These are phyloP conservation scores for Solanum pennellii DNA, from an alignment of 257 asterid genomes.

Conservation along the genomic window DNA sequence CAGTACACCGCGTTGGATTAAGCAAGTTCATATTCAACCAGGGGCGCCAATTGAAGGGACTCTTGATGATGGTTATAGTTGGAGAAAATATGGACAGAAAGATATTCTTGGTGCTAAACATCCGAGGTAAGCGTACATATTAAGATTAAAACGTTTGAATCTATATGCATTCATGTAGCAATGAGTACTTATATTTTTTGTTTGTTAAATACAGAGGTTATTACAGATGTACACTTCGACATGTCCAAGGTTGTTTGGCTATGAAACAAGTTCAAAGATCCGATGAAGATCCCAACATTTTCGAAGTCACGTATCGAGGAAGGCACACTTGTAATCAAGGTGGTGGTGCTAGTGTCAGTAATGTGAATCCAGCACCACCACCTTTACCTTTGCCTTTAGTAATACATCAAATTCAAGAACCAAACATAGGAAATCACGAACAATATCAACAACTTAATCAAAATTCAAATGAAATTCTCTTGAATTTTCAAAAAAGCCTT, in stretches of 20 bases:
- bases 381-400: neutral
- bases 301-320: conserved; percentile 30
- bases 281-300: conserved; percentile 27
- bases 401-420: conserved; percentile 5
- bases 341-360: neutral
- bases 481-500: conserved; percentile 35
- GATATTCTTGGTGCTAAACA: conserved; percentile 75
- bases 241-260: conserved; percentile 36
- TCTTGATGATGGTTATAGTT: conserved; percentile 56
- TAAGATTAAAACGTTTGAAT: neutral
- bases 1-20: conserved; percentile 33
- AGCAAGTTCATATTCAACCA: conserved; percentile 32
- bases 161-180: neutral
- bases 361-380: neutral
- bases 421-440: conserved; percentile 4
- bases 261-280: conserved; percentile 36
- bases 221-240: conserved; percentile 32
- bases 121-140: conserved; percentile 44
- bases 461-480: conserved; percentile 5
- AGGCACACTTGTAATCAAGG: conserved; percentile 29
- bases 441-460: conserved; percentile 5
- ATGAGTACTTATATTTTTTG: neutral
- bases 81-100: conserved; percentile 92
- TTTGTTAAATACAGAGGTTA: conserved; percentile 24
- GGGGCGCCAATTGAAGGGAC: conserved; percentile 47